Evolutionary conservation across 2,329 filamentous ascomycete species (phyloP).

Genomic region (Calonectria fujianensis): DNA sequence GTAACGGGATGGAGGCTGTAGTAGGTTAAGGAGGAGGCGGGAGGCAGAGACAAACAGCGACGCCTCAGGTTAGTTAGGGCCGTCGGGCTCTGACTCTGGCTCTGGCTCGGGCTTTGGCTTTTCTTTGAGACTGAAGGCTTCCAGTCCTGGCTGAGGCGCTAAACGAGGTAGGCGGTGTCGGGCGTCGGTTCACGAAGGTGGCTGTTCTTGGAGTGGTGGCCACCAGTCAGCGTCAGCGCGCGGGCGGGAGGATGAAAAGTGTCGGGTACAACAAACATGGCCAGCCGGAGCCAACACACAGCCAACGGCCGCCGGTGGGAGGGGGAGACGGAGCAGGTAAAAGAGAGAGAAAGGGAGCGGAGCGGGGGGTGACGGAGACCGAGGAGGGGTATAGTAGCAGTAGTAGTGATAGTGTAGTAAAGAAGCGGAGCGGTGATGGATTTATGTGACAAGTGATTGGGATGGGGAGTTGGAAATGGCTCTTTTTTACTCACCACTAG

Average conservation of each 20-base stretch:
- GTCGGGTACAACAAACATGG: conserved; percentile 48
- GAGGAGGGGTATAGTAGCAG: conserved; percentile 33
- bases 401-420: conserved; percentile 22
- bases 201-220: conserved; percentile 56
- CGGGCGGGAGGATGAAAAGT: conserved; percentile 45
- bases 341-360: conserved; percentile 19
- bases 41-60: conserved; percentile 24
- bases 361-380: conserved; percentile 26
- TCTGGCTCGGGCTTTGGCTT: conserved; percentile 30
- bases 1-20: conserved; percentile 22
- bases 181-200: conserved; percentile 48
- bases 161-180: conserved; percentile 50
- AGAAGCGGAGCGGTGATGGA: conserved; percentile 27
- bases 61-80: conserved; percentile 25
- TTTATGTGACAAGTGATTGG: conserved; percentile 21
- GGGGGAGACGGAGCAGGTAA: conserved; percentile 12
- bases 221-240: conserved; percentile 53
- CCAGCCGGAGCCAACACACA: conserved; percentile 42
- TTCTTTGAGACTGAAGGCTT: conserved; percentile 27
- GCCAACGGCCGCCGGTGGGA: conserved; percentile 30
- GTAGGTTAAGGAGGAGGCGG: conserved; percentile 14
- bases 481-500: conserved; percentile 49
- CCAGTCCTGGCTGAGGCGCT: conserved; percentile 30
- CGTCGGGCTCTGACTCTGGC: conserved; percentile 24
- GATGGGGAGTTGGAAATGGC: conserved; percentile 9